Evolutionary conservation across 495 filamentous ascomycete species (phyloP), one percentile per base, ranked within the genome.

Genomic region (Schizothecium vesticola): DNA sequence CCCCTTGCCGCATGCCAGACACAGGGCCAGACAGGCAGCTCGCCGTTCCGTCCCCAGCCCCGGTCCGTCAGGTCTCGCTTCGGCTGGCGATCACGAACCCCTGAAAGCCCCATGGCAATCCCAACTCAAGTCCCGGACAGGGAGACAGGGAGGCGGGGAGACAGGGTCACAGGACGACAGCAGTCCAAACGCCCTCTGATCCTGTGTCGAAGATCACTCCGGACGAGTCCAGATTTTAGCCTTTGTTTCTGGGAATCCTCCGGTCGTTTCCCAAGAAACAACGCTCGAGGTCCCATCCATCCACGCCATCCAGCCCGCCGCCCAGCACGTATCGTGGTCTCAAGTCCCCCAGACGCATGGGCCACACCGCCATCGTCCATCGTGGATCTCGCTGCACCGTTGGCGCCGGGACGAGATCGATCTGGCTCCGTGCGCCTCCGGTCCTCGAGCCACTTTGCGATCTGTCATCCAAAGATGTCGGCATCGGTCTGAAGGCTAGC

Each of bases 211-310:
- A 22, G 67, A 69, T 59, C 65, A 64, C 67, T 58, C 56, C 43
- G 43, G 70, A 74, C 72, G 72, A 70, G 56, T 72, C 64, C 70
- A 72, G 70, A 71, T 77, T 43, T 43, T 77, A 74, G 73, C 73
- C 73, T 75, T 75, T 76, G 77, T 79, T 79, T 78, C 77, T 72
- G 71, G 69, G 67, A 68, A 67, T 59, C 64, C 67, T 71, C 74
- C 67, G 66, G 68, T 13, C 66, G 67, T 74, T 77, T 76, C 67
- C 67, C 25, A 56, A 67, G 74, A 73, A 77, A 77, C 73, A 73
- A 68, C 68, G 63, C 63, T 65, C 24, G 26, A 25, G 23, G 24
- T 36, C 23, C 63, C 63, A 58, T 26, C 36, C 28, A 25, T 31
- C 58, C 33, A 51, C 29, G 16, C 58, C 31, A 63, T 56, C 29